Evolutionary conservation across 202 grass and related monocot species (phyloP).

Genomic region (Dendrocalamus latiflorus): DNA sequence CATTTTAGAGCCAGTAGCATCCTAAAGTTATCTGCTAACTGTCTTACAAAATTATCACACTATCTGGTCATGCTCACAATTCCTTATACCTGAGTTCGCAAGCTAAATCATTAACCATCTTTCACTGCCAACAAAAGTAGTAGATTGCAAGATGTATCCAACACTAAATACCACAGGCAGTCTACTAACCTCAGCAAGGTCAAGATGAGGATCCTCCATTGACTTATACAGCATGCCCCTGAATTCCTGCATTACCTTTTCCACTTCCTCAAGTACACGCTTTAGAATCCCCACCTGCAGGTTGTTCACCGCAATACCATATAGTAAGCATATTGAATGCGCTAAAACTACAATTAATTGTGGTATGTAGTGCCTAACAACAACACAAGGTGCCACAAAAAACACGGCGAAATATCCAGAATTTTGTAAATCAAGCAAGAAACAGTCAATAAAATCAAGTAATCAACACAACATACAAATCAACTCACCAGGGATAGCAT

Average conservation of each 20-base stretch:
- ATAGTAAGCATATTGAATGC: conserved; percentile 19
- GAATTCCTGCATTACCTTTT: conserved; percentile 99
- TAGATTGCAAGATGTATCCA: not conserved
- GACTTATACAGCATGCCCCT: conserved; percentile 98
- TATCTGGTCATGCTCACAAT: conserved; percentile 21
- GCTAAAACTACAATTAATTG: conserved; percentile 1
- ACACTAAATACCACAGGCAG: conserved; percentile 3
- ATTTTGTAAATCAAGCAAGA: not conserved
- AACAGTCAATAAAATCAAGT: conserved; percentile 9
- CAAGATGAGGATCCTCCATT: conserved; percentile 98
- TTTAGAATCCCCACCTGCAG: conserved; percentile 96
- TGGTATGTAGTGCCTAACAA: not conserved
- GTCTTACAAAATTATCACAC: not conserved
- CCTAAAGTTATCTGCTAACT: conserved; percentile 3
- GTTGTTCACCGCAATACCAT: conserved; percentile 4
- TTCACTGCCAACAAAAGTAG: conserved; percentile 21
- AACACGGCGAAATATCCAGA: too few species aligned
- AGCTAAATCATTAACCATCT: not conserved
- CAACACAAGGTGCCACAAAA: not conserved
- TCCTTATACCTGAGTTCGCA: conserved; percentile 16
- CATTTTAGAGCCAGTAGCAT: conserved; percentile 15
- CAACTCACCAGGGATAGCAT: not conserved
- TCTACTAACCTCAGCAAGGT: conserved; percentile 82
- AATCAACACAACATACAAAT: not conserved
- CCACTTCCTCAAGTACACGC: too few species aligned